Evolutionary conservation across 1,139 yeast genomes (phyloP), one percentile per base, ranked within the genome.

Genomic region (Magnusiomyces clavatus): DNA sequence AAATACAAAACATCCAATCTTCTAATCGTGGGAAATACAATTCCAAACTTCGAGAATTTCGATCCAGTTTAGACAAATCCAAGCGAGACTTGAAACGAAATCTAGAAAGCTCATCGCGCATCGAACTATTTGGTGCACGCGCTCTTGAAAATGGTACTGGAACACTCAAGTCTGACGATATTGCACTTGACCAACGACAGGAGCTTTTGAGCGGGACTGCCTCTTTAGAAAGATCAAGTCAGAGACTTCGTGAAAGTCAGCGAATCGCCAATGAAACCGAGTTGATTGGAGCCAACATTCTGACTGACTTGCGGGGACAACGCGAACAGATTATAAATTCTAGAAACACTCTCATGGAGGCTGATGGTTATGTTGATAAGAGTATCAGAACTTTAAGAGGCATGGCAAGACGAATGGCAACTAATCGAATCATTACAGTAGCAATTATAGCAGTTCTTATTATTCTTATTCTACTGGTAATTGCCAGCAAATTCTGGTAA

Each of bases 341-440:
- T 14, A 78, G 97, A 65, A 82, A 82, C 60, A 87, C 95, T 0
- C 74, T 94, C 50, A 77, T 80, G 69, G 94, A 89, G 57, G 97
- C 98, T 0, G 97, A 94, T 64, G 81, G 86, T 1, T 89, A 90
- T 63, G 96, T 94, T 51, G 98, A 92, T 68, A 83, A 85, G 65
- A 83, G 95, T 51, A 79, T 94, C 55, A 80, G 86, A 55, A 94
- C 98, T 0, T 73, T 94, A 63, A 83, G 88, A 62, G 78, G 88
- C 20, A 94, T 94, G 98, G 85, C 96, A 35, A 77, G 97, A 68
- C 58, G 98, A 63, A 77, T 92, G 75, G 90, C 95, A n/a, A 95
- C 97, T 3, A 94, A 94, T 69, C 85, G 89, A 68, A 77, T 90
- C 61, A 87, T 94, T 57, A 89, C 96, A 54, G 88, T 89, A 62